Percentiles rank a stretch among this genome's conserved stretches.
phyloP scores from a whole-genome alignment of 2,329 filamentous ascomycete species.

The Aspergillus eucalypticola region DNA sequence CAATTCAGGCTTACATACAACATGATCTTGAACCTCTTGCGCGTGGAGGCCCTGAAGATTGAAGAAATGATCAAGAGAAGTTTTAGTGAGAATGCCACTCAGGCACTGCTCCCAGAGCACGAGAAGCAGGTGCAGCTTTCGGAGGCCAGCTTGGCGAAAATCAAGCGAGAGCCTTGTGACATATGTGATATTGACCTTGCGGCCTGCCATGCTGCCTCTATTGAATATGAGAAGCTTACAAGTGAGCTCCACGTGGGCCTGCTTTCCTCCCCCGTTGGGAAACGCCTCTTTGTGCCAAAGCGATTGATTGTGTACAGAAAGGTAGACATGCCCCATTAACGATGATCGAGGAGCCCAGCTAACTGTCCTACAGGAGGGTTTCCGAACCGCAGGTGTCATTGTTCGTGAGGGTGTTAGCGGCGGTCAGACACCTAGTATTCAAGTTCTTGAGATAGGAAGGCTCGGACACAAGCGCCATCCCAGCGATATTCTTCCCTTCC shows the following conservation, averaged over 20 bases:
- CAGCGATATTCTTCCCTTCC: slow-evolving; percentile 83
- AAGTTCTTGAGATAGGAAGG: slow-evolving; percentile 75
- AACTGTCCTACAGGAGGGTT: slow-evolving; percentile 61
- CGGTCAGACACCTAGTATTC: slow-evolving; percentile 67
- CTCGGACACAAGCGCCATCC: slow-evolving; percentile 69
- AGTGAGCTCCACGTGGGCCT: slow-evolving; percentile 75
- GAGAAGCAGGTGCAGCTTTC: slow-evolving; percentile 92
- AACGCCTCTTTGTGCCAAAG: slow-evolving; percentile 73
- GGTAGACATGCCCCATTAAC: slow-evolving; percentile 32
- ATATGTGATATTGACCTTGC: slow-evolving; percentile 81
- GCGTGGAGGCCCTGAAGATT: slow-evolving; percentile 95
- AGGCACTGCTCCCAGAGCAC: slow-evolving; percentile 89
- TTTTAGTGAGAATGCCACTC: slow-evolving; percentile 97
- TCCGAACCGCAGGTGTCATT: slow-evolving; percentile 79
- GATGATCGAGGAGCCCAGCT: slow-evolving; percentile 17
- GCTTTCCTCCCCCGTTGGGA: slow-evolving; percentile 76
- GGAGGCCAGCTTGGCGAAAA: slow-evolving; percentile 85
- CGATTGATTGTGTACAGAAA: slow-evolving; percentile 79
- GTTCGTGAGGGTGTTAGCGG: slow-evolving; percentile 71
- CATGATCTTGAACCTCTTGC: slow-evolving; percentile 95
- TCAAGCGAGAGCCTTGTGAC: slow-evolving; percentile 80
- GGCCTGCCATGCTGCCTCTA: slow-evolving; percentile 75
- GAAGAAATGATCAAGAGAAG: slow-evolving; percentile 99
- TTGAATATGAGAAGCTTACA: slow-evolving; percentile 78
- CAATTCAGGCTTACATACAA: slow-evolving; percentile 98